Evolutionary conservation across 495 filamentous ascomycete species (phyloP).

Genomic region (Aspergillus bridgeri): DNA sequence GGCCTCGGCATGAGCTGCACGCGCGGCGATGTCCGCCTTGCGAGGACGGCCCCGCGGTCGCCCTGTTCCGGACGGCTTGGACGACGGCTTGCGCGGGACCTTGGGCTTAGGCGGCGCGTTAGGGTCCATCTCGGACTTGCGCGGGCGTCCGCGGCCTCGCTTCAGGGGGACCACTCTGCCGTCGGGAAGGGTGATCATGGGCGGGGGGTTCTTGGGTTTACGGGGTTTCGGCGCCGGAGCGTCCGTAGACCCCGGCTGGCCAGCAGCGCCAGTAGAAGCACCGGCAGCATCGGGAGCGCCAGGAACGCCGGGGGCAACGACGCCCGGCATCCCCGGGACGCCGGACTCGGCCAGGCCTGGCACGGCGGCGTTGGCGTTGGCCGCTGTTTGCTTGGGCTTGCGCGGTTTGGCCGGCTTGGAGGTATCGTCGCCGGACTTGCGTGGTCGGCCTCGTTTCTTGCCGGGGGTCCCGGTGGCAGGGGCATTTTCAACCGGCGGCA

Average conservation of each 20-base stretch:
- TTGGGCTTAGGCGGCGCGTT: constrained; percentile 26
- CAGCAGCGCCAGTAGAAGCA: background rate
- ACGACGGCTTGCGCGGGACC: constrained; percentile 19
- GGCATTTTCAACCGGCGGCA: background rate
- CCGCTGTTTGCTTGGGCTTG: constrained; percentile 11
- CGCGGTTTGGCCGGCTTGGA: constrained; percentile 14
- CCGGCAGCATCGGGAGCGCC: constrained; percentile 2
- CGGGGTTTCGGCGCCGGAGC: too few relatives aligned
- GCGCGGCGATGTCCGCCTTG: constrained; percentile 27
- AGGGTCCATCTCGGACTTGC: constrained; percentile 36
- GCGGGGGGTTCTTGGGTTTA: constrained; percentile 8
- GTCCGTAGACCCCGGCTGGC: background rate
- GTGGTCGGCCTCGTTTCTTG: constrained; percentile 20
- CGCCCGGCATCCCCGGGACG: background rate
- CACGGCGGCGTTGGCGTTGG: background rate
- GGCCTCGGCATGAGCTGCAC: constrained; percentile 4
- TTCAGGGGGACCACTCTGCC: constrained; percentile 34
- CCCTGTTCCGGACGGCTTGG: constrained; percentile 26
- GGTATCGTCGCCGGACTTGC: constrained; percentile 17
- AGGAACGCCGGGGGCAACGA: background rate
- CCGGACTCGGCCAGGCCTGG: background rate
- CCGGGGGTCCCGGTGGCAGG: constrained; percentile 3
- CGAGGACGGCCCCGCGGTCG: constrained; percentile 39
- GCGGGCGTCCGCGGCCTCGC: constrained; percentile 38
- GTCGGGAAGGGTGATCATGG: constrained; percentile 28